A percentile compares a stretch with the other conserved stretches of the same genome.
These are phyloP conservation scores for Plasmodium vivax DNA, from an alignment of 169 alveolate genomes.

Conservation along the genomic window DNA sequence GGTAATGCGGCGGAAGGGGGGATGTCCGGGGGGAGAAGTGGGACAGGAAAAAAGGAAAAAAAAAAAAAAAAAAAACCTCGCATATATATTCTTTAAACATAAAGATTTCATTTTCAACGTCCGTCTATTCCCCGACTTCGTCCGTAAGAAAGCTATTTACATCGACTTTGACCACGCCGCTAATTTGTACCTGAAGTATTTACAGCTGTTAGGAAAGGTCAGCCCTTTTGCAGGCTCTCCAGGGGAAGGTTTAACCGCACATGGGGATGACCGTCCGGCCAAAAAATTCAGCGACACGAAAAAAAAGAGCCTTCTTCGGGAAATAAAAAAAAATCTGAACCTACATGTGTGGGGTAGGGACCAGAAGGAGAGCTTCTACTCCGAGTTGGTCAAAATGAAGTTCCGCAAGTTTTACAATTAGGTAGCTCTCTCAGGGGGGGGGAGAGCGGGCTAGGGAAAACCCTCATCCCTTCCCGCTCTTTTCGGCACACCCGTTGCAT, in stretches of 20 bases:
- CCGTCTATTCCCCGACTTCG: constrained; percentile 22
- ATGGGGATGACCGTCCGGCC: neutral
- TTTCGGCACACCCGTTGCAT: neutral
- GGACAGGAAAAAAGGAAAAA: neutral
- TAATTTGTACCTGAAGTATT: constrained; percentile 28
- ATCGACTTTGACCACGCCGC: constrained; percentile 38
- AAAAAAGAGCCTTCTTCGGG: constrained; percentile 13
- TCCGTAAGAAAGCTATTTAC: constrained; percentile 23
- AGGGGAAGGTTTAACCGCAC: neutral
- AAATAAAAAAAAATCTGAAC: constrained; percentile 32
- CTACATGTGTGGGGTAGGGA: constrained; percentile 38
- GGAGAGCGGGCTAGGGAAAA: neutral
- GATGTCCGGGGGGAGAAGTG: neutral
- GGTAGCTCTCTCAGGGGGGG: neutral
- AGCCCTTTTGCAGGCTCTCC: neutral
- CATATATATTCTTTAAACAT: constrained; percentile 16
- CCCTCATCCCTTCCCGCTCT: neutral
- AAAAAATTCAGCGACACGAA: neutral
- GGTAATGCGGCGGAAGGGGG: neutral
- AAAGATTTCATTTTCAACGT: constrained; percentile 7
- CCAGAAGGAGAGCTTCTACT: constrained; percentile 33
- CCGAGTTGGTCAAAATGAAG: constrained; percentile 11
- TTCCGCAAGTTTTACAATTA: constrained; percentile 61
- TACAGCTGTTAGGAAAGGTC: neutral
- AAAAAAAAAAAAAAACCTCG: neutral